These are phyloP conservation scores for Mortierella sp. DNA, from an alignment of 371 early-diverging fungal genomes.

Conservation along the genomic window DNA sequence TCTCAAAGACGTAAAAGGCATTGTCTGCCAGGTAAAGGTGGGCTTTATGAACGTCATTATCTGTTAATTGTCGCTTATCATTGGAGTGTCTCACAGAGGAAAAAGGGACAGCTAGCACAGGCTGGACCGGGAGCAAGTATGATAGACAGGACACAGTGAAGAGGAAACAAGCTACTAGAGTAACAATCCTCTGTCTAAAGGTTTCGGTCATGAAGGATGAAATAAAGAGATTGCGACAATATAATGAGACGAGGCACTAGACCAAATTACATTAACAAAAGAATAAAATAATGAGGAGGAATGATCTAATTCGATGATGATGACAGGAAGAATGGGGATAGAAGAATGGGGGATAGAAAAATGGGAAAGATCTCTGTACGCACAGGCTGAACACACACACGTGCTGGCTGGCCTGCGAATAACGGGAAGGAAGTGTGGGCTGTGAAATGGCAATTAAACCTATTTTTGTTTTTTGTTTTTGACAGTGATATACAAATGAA, in stretches of 20 bases:
- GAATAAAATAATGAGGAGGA: background rate
- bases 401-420: too few relatives aligned
- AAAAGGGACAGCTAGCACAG: slow-evolving; percentile 2
- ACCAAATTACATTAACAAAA: background rate
- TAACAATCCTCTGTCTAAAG: background rate
- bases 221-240: background rate
- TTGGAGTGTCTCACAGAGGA: background rate
- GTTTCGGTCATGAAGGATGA: background rate
- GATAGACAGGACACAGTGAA: background rate
- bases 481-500: too few relatives aligned
- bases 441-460: too few relatives aligned
- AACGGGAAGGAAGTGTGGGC: too few relatives aligned
- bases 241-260: background rate
- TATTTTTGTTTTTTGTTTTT: too few relatives aligned
- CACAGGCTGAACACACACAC: too few relatives aligned
- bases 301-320: background rate
- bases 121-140: background rate
- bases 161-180: slow-evolving; percentile 1
- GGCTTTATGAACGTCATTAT: slow-evolving; percentile 11
- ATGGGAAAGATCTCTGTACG: too few relatives aligned
- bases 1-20: slow-evolving; percentile 27
- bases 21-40: slow-evolving; percentile 41
- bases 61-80: slow-evolving; percentile 10
- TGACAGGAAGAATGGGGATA: too few relatives aligned
- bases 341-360: too few relatives aligned